Conservation (phyloP, 2,329 filamentous ascomycete genomes). For the Balansia obtecta region DNA sequence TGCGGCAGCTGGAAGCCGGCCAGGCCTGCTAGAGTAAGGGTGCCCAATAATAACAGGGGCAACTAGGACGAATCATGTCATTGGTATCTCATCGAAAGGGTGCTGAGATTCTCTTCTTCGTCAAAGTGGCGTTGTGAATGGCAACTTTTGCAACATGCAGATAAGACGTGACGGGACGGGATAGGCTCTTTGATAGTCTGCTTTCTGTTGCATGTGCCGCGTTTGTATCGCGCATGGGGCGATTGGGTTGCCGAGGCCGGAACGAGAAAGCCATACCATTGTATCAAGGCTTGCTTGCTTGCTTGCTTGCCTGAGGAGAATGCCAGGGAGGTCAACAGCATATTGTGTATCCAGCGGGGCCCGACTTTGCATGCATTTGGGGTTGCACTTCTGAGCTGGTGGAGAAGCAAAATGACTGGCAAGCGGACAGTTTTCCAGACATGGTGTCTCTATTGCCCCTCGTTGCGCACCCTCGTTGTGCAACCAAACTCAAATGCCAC, state of each 20-base stretch:
- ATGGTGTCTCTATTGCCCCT: neutral
- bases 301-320: no score
- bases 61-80: no score
- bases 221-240: neutral
- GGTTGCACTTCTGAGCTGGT: neutral
- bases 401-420: neutral
- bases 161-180: neutral
- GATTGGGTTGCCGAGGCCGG: no score
- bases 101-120: neutral
- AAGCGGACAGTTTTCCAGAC: neutral
- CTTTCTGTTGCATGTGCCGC: neutral
- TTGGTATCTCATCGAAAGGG: no score
- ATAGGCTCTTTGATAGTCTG: neutral
- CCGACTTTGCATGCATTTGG: neutral
- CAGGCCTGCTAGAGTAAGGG: neutral
- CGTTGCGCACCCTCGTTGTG: neutral
- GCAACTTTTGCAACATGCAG: neutral
- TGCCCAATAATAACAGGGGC: neutral
- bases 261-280: neutral
- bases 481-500: neutral
- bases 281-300: neutral
- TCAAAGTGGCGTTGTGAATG: neutral
- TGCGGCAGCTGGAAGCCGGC: neutral
- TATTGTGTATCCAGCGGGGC: neutral
- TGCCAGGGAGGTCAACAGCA: neutral